phyloP scores from a whole-genome alignment of 306 rosid species.

The Citrullus amarus region DNA sequence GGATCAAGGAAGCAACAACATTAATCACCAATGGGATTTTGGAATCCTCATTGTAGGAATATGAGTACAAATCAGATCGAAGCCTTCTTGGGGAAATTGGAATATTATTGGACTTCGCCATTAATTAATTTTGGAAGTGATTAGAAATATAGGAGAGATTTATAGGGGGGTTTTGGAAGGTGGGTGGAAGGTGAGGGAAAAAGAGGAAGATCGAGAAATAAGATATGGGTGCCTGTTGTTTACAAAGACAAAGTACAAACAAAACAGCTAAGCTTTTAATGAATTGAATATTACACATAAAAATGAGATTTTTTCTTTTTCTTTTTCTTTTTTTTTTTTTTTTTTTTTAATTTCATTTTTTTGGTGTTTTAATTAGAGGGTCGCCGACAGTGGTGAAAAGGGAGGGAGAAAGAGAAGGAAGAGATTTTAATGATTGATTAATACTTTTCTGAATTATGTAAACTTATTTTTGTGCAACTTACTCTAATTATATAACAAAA shows the following conservation, averaged over 20 bases:
- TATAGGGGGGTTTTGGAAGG: constrained; percentile 39
- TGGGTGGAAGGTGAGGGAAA: constrained; percentile 39
- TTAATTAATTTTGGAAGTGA: neutral
- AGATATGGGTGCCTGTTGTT: constrained; percentile 33
- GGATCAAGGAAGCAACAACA: constrained; percentile 72
- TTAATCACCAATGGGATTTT: constrained; percentile 57
- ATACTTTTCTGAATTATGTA: no score
- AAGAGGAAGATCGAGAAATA: constrained; percentile 7
- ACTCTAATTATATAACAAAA: no score
- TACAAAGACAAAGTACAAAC: constrained; percentile 38
- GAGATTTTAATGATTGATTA: no score
- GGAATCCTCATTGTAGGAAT: constrained; percentile 56
- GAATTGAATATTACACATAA: constrained; percentile 13
- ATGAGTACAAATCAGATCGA: constrained; percentile 63
- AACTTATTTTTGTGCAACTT: no score
- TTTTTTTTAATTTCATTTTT: neutral
- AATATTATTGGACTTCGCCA: no score
- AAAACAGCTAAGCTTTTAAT: constrained; percentile 42
- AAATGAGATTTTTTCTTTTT: neutral
- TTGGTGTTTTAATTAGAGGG: neutral
- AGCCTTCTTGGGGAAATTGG: constrained; percentile 67
- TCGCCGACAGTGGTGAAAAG: constrained; percentile 5
- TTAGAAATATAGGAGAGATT: constrained; percentile 26
- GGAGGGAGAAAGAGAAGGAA: neutral
- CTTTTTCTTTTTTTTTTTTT: neutral